Evolutionary conservation across 208 protist genomes (phyloP), one percentile per base, ranked within the genome.

Genomic region (Trypanosomatidae sp.): DNA sequence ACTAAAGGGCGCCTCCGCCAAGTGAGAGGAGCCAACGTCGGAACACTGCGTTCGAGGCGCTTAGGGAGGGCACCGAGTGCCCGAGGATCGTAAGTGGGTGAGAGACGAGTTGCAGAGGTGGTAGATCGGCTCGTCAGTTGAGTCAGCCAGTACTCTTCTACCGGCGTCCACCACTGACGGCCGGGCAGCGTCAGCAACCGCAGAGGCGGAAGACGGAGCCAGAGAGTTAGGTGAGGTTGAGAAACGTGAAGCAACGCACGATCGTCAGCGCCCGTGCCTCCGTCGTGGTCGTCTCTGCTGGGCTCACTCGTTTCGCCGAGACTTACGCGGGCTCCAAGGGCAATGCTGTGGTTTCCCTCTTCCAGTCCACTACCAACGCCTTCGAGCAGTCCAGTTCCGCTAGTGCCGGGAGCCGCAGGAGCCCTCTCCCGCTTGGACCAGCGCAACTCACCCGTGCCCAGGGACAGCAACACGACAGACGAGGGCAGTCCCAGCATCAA

Each of bases 341-440:
- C 15, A n/a, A 30, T 43, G 19, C 17, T 12, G 58, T 25, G 13
- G 28, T 10, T 43, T 8, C 19, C 30, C 17, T 39, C 58, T 43
- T 36, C 33, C 58, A 17, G n/a, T 10, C 30, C 30, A 19, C 12
- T 36, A 43, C 58, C 5, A 19, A n/a, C 28, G 33, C 10, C 5
- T 13, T 19, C 19, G 58, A 39, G 28, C 13, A 62, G 36, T 9
- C 12, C 58, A 22, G 12, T 22, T n/a, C 10, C 33, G 8, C 36
- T 15, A 44, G 15, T 2, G 3, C 36, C 9, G 25, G 17, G 6
- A 17, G 10, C 62, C 10, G 10, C 62, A 36, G n/a, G 62, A 8
- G 10, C 62, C 36, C 43, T 46, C 41, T n/a, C 39, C 22, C 25
- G 43, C 62, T 19, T 52, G n/a, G 62, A 66, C 62, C 62, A 66